Percentiles rank a stretch among this genome's conserved stretches.
phyloP scores from a whole-genome alignment of 2,329 filamentous ascomycete genomes.

The Paecilomyces sp. region DNA sequence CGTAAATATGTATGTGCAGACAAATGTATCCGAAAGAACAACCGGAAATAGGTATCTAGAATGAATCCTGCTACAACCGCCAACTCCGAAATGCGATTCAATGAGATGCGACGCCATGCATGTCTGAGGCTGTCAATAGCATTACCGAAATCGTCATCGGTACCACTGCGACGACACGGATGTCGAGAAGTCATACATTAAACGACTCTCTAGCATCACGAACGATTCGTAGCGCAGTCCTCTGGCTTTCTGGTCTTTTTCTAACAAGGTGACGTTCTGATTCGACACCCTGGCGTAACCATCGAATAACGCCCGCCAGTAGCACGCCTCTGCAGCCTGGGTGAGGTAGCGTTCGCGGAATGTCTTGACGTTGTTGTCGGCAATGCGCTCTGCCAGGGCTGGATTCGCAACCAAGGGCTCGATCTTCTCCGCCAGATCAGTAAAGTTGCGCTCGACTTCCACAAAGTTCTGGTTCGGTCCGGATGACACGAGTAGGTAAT shows the following conservation, averaged over 20 bases:
- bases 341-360: constrained; percentile 47
- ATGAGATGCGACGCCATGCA: background rate
- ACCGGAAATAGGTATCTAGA: background rate
- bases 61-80: background rate
- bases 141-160: background rate
- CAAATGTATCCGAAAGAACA: background rate
- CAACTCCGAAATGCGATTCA: background rate
- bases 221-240: constrained; percentile 26
- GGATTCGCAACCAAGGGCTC: constrained; percentile 30
- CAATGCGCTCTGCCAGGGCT: constrained; percentile 36
- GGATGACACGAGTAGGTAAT: constrained; percentile 35
- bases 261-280: constrained; percentile 9
- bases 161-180: background rate
- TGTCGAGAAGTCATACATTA: constrained; percentile 16
- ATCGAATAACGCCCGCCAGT: constrained; percentile 41
- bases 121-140: background rate
- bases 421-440: constrained; percentile 42
- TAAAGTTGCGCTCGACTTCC: constrained; percentile 46
- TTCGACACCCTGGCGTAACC: constrained; percentile 20
- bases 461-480: constrained; percentile 44
- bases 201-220: constrained; percentile 17
- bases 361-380: constrained; percentile 36
- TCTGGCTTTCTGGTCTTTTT: constrained; percentile 5
- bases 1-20: background rate
- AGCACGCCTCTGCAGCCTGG: constrained; percentile 45